These are phyloP conservation scores for Rhizopogon rudus DNA, from an alignment of 768 basidiomycete species.

Conservation along the genomic window DNA sequence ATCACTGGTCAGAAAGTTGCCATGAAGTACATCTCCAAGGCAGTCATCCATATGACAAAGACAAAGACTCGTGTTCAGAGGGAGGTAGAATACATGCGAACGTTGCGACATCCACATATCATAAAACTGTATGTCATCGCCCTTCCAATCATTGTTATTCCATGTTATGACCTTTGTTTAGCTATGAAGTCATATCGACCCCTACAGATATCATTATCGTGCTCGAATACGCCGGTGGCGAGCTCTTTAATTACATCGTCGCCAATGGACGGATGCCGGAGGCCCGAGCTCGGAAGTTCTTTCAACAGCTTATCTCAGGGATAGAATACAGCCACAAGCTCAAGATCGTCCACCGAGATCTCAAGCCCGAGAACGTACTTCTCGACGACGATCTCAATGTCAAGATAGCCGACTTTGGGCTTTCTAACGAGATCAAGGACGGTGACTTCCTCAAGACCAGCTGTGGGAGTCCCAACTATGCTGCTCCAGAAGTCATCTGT, in stretches of 20 bases:
- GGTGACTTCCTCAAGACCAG: constrained; percentile 96
- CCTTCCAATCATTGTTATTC: not conserved
- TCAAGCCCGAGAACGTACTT: constrained; percentile 96
- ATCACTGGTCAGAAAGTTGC: constrained; percentile 95
- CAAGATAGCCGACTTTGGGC: constrained; percentile 99
- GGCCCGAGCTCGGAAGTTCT: constrained; percentile 84
- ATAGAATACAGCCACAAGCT: constrained; percentile 96
- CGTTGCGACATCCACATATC: constrained; percentile 93
- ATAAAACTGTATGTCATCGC: constrained; percentile 77
- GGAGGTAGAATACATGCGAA: constrained; percentile 96
- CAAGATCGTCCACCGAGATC: constrained; percentile 96
- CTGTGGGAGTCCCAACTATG: constrained; percentile 98
- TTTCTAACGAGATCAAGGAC: constrained; percentile 94
- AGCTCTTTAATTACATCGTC: constrained; percentile 98
- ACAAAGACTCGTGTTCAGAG: constrained; percentile 90
- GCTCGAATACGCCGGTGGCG: constrained; percentile 92
- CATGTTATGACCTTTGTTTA: constrained; percentile 20
- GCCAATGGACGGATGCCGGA: constrained; percentile 90
- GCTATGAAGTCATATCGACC: constrained; percentile 88
- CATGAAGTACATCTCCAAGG: constrained; percentile 96
- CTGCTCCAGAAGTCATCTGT: constrained; percentile 95
- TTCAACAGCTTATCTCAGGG: constrained; percentile 97
- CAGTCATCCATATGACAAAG: constrained; percentile 86
- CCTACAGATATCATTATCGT: constrained; percentile 97
- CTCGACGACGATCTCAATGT: constrained; percentile 83